Evolutionary conservation across 768 basidiomycete species (phyloP), one percentile per base, ranked within the genome.

Genomic region (Grammothele lineata): DNA sequence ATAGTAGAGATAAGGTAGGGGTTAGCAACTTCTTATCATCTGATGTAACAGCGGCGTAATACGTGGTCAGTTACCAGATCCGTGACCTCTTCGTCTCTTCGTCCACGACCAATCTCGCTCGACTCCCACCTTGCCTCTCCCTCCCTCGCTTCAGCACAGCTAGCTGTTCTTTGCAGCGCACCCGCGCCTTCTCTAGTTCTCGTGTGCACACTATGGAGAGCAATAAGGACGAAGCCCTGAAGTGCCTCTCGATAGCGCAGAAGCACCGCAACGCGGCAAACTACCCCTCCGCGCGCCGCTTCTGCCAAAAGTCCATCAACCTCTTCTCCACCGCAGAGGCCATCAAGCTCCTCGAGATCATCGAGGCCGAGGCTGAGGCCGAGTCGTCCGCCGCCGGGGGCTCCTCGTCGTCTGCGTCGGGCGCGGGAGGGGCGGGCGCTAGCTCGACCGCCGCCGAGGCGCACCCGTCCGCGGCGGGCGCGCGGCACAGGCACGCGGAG

Each of bases 191-290:
- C n/a, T 70, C 67, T 3, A 76, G 62, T 32, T 81, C 82, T 5
- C 24, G 35, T 12, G 18, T 36, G 35, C 25, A 17, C 1, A 46
- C 27, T 42, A 87, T 89, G 87, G 87, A 88, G 66, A 83, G 85
- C 66, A 95, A 95, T 74, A 89, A 81, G 57, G 92, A 95, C 62
- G 92, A 95, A 67, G 92, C 92, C 27, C 64, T 85, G 47, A 82
- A 86, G 57, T 91, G 89, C 62, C 76, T 95, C 41, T 63, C 68
- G 39, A 89, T 96, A 53, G 86, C 93, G 3, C 80, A 82, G 60
- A 79, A 78, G 58, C 83, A 93, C 64, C 74, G 78, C 51, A 77
- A 83, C 44, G 71, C 80, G 37, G 82, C 79, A 39, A 91, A 94
- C 64, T 69, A 81, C 45, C 52, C 83, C 35, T 81, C 87, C 2